A percentile compares a stretch with the other conserved stretches of the same genome.
Evolutionary conservation across 1,139 yeast genomes (phyloP).

Genomic region (Yamadazyma membranifaciens): DNA sequence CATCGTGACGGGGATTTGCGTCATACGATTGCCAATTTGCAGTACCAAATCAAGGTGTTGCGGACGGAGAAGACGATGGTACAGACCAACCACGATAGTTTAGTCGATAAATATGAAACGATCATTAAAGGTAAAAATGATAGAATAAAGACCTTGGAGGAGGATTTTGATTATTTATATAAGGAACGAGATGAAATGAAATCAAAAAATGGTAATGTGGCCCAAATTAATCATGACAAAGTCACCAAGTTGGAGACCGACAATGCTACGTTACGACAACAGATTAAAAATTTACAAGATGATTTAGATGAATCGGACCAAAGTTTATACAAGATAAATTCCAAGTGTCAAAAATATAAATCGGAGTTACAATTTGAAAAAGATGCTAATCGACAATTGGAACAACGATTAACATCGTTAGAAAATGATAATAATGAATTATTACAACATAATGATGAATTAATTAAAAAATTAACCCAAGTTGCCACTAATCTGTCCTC

Average conservation of each 20-base stretch:
- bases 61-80: conserved; percentile 34
- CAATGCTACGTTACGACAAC: conserved; percentile 18
- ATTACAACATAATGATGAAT: conserved; percentile 41
- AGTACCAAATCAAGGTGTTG: conserved; percentile 18
- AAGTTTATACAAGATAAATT: conserved; percentile 15
- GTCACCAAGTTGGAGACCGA: conserved; percentile 36
- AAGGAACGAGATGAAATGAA: conserved; percentile 58
- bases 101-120: conserved; percentile 28
- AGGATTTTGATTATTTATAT: conserved; percentile 56
- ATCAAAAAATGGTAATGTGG: conserved; percentile 45
- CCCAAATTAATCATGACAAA: conserved; percentile 37
- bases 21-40: conserved; percentile 25
- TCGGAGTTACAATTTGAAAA: conserved; percentile 31
- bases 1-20: conserved; percentile 14
- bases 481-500: conserved; percentile 12
- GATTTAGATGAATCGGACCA: conserved; percentile 26
- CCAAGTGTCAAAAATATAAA: conserved; percentile 28
- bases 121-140: conserved; percentile 31
- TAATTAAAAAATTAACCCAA: conserved; percentile 42
- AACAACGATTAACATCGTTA: conserved; percentile 21
- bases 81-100: conserved; percentile 31
- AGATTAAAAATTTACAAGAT: conserved; percentile 16
- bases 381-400: conserved; percentile 29
- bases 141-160: conserved; percentile 38
- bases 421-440: conserved; percentile 22